A percentile compares a stretch with the other conserved stretches of the same genome.
phyloP scores from a whole-genome alignment of 441 rosid genomes.

The Brassica hybrid region DNA sequence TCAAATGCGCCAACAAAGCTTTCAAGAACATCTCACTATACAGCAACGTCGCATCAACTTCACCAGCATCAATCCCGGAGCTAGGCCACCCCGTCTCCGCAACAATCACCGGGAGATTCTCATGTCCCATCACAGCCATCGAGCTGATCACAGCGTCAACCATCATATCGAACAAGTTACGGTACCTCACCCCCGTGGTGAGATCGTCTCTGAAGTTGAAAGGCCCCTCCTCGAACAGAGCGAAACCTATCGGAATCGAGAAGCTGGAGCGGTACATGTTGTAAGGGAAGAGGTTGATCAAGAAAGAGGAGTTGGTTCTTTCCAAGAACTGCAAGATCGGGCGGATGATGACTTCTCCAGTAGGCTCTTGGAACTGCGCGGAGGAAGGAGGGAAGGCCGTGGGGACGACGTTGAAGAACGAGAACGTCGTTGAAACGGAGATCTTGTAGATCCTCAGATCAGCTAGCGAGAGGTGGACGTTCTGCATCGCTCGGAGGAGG shows the following conservation, averaged over 20 bases:
- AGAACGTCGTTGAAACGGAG: slow-evolving; percentile 83
- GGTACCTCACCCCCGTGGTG: slow-evolving; percentile 76
- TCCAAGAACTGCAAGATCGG: slow-evolving; percentile 75
- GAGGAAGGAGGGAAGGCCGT: slow-evolving; percentile 81
- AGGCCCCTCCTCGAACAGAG: slow-evolving; percentile 74
- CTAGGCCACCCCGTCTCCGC: slow-evolving; percentile 96
- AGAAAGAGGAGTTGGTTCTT: slow-evolving; percentile 74
- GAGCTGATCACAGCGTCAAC: slow-evolving; percentile 71
- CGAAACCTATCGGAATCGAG: slow-evolving; percentile 80
- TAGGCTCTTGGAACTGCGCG: slow-evolving; percentile 70
- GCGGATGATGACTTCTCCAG: slow-evolving; percentile 53
- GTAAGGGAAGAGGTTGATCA: slow-evolving; percentile 79
- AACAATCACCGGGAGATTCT: slow-evolving; percentile 69
- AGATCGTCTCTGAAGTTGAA: slow-evolving; percentile 81
- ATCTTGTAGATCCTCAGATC: slow-evolving; percentile 67
- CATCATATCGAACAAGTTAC: slow-evolving; percentile 89
- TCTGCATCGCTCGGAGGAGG: slow-evolving; percentile 75
- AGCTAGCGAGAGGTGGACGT: slow-evolving; percentile 57
- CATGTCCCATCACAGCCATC: slow-evolving; percentile 78
- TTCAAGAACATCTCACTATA: slow-evolving; percentile 73
- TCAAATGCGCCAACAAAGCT: slow-evolving; percentile 63
- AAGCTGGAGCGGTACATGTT: slow-evolving; percentile 63
- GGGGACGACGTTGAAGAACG: slow-evolving; percentile 66
- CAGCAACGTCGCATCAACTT: slow-evolving; percentile 65
- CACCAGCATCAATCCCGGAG: slow-evolving; percentile 54